Evolutionary conservation across 1,284 basidiomycete genomes (phyloP).

Genomic region (Austroboletus rostrupii): DNA sequence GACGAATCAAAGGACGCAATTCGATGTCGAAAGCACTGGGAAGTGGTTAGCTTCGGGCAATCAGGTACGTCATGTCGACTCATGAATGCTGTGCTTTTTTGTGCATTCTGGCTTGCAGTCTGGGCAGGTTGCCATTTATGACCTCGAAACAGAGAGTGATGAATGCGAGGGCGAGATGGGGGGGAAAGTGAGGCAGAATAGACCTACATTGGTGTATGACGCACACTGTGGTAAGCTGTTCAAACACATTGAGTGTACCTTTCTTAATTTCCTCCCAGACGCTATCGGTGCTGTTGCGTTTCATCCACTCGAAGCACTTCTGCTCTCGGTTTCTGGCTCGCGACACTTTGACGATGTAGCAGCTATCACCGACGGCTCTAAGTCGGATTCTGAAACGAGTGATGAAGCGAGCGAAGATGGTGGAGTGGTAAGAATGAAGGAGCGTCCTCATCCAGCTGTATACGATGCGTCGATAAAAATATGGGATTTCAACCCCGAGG

Average conservation of each 20-base stretch:
- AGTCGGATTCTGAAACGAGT: conserved; percentile 12
- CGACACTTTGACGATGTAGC: conserved; percentile 46
- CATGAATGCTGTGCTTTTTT: background rate
- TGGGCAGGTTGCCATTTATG: conserved; percentile 45
- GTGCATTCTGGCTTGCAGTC: conserved; percentile 21
- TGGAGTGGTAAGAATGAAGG: conserved; percentile 8
- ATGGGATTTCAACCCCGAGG: conserved; percentile 19
- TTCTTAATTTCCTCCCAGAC: conserved; percentile 37
- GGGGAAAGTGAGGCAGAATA: conserved; percentile 8
- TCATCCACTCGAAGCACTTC: conserved; percentile 49
- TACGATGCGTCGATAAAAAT: conserved; percentile 27
- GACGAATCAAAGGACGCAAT: conserved; percentile 76
- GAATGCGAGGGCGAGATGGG: background rate
- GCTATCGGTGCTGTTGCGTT: conserved; percentile 60
- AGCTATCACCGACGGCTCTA: conserved; percentile 4
- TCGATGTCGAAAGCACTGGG: conserved; percentile 76
- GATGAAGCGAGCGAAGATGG: conserved; percentile 2
- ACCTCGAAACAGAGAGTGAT: conserved; percentile 27
- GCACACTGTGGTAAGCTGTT: conserved; percentile 20
- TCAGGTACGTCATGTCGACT: conserved; percentile 44
- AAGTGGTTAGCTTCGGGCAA: conserved; percentile 68
- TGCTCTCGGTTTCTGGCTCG: conserved; percentile 66
- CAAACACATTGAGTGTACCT: background rate
- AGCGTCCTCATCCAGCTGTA: conserved; percentile 19
- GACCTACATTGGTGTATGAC: conserved; percentile 11